Evolutionary conservation across 1,139 yeast genomes (phyloP).

Genomic region (Zygotorulaspora mrakii): DNA sequence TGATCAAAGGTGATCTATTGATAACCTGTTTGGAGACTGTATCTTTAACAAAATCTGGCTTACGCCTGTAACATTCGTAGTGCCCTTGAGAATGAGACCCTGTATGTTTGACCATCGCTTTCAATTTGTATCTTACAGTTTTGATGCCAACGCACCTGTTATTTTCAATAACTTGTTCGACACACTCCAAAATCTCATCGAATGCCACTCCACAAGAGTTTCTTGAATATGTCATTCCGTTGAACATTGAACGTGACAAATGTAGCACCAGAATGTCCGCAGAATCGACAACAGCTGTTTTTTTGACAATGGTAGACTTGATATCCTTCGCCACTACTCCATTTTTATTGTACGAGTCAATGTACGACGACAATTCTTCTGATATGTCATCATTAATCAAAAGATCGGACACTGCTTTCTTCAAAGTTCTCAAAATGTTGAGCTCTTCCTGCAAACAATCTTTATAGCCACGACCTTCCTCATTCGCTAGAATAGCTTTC

Average conservation of each 20-base stretch:
- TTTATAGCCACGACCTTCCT: constrained; percentile 17
- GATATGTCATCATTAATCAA: constrained; percentile 62
- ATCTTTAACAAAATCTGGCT: constrained; percentile 59
- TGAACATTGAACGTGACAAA: constrained; percentile 74
- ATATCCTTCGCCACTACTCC: constrained; percentile 46
- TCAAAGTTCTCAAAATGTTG: constrained; percentile 34
- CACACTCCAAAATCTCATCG: constrained; percentile 53
- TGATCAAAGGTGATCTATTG: constrained; percentile 39
- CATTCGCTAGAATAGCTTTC: constrained; percentile 42
- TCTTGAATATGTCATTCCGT: constrained; percentile 66
- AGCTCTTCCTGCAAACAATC: constrained; percentile 18
- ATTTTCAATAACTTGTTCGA: constrained; percentile 37
- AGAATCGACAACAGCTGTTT: constrained; percentile 56
- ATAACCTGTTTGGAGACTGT: constrained; percentile 43
- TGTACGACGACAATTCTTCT: constrained; percentile 43
- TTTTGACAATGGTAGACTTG: constrained; percentile 64
- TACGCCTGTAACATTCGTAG: constrained; percentile 73
- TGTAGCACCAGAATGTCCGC: constrained; percentile 75
- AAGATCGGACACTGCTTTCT: constrained; percentile 39
- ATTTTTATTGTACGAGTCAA: constrained; percentile 45
- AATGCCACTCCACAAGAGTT: constrained; percentile 73
- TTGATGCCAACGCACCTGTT: constrained; percentile 23
- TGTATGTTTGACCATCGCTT: constrained; percentile 74
- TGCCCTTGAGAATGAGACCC: constrained; percentile 92
- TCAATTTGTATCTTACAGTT: constrained; percentile 50